A percentile compares a stretch with the other conserved stretches of the same genome.
Conservation (phyloP, 1,139 yeast genomes). For the Hyphopichia burtonii region DNA sequence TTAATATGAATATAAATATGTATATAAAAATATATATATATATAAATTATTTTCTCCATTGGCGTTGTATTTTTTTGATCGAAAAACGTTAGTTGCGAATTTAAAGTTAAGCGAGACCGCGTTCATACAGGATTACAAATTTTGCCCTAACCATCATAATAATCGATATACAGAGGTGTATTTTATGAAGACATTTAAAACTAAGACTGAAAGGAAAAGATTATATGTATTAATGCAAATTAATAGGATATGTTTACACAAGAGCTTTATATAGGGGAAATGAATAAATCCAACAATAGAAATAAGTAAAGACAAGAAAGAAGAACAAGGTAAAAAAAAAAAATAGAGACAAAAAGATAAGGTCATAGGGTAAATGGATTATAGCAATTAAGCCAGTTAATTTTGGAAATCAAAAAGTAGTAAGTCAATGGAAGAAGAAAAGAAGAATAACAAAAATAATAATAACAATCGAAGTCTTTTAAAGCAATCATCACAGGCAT, state of each 20-base stretch:
- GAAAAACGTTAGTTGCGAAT: not conserved
- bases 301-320: not conserved
- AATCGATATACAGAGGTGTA: too few species aligned
- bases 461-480: too few species aligned
- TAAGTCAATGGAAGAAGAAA: not conserved
- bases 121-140: not conserved
- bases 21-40: too few species aligned
- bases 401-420: not conserved
- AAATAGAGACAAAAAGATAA: not conserved
- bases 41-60: too few species aligned
- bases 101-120: not conserved
- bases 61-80: too few species aligned
- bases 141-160: not conserved
- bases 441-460: not conserved
- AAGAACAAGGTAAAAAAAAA: not conserved
- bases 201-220: too few species aligned
- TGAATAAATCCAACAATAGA: not conserved
- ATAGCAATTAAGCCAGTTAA: slow-evolving; percentile 4
- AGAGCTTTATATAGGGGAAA: not conserved
- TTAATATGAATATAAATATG: too few species aligned
- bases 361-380: not conserved
- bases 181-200: too few species aligned
- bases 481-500: too few species aligned
- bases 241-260: not conserved
- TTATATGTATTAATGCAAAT: not conserved